Evolutionary conservation across 352 stramenopile species (phyloP).

Genomic region (Phytophthora pini): DNA sequence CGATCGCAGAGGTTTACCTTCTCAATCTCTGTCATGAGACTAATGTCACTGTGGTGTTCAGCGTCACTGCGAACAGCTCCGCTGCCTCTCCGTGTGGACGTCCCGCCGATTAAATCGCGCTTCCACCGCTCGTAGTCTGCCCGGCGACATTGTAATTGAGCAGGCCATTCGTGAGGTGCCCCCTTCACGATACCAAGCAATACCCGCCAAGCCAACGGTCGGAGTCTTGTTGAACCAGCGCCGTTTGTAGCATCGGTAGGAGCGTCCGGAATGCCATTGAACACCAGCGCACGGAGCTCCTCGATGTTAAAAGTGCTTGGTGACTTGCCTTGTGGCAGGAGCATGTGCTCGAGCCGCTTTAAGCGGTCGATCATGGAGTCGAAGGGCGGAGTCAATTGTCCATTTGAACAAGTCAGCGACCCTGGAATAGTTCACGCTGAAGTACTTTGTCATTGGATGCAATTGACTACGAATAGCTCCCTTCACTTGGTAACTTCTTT

Average conservation of each 20-base stretch:
- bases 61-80: conserved; percentile 18
- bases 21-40: conserved; percentile 66
- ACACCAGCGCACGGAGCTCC: conserved; percentile 28
- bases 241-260: not conserved
- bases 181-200: conserved; percentile 49
- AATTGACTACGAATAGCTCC: too few species aligned
- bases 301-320: conserved; percentile 26
- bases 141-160: conserved; percentile 25
- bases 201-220: conserved; percentile 46
- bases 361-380: conserved; percentile 5
- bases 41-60: conserved; percentile 39
- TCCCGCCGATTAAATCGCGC: conserved; percentile 42
- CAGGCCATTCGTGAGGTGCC: conserved; percentile 17
- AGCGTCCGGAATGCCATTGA: conserved; percentile 11
- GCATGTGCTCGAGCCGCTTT: conserved; percentile 12
- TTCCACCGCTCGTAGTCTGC: conserved; percentile 44
- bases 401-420: not conserved
- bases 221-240: conserved; percentile 4
- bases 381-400: not conserved
- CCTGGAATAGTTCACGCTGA: conserved; percentile 3
- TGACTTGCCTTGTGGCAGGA: conserved; percentile 9
- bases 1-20: conserved; percentile 40
- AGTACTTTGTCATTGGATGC: too few species aligned
- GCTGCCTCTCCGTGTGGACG: conserved; percentile 13
- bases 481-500: too few species aligned